These are phyloP conservation scores for Orobanche coerulescens DNA, from an alignment of 257 asterid genomes.

Conservation along the genomic window DNA sequence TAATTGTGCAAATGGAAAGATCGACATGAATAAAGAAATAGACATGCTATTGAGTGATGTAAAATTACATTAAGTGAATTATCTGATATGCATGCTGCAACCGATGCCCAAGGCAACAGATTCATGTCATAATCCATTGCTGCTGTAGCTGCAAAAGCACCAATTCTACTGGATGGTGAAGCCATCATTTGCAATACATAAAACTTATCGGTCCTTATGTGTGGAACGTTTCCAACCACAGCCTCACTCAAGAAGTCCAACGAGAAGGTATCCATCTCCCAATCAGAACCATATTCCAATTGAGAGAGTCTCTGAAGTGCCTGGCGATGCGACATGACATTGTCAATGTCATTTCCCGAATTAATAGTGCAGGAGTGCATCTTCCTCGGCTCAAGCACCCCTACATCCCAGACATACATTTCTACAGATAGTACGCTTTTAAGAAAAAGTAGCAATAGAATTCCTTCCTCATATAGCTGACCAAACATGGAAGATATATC, in stretches of 20 bases:
- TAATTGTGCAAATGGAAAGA: constrained; percentile 7
- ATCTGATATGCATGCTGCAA: constrained; percentile 86
- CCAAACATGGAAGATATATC: constrained; percentile 75
- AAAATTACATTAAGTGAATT: constrained; percentile 49
- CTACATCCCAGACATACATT: constrained; percentile 85
- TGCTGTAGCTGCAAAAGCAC: constrained; percentile 77
- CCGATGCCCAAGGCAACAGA: constrained; percentile 95
- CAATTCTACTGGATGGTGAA: constrained; percentile 71
- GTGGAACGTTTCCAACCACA: constrained; percentile 43
- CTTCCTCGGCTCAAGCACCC: constrained; percentile 61
- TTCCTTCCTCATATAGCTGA: constrained; percentile 85
- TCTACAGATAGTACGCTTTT: constrained; percentile 66
- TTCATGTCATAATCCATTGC: constrained; percentile 85
- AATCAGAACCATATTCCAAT: constrained; percentile 33
- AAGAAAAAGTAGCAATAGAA: constrained; percentile 73
- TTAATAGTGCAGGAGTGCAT: constrained; percentile 60
- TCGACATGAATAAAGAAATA: neutral
- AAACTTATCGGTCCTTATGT: constrained; percentile 50
- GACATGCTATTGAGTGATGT: constrained; percentile 21
- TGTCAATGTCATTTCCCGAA: constrained; percentile 37
- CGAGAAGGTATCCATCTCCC: constrained; percentile 57
- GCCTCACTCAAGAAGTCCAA: constrained; percentile 77
- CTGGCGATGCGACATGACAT: constrained; percentile 73
- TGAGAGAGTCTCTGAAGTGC: constrained; percentile 58
- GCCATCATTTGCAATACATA: constrained; percentile 83